Evolutionary conservation across 345 rosid species (phyloP).

Genomic region (Syzygium aqueum): DNA sequence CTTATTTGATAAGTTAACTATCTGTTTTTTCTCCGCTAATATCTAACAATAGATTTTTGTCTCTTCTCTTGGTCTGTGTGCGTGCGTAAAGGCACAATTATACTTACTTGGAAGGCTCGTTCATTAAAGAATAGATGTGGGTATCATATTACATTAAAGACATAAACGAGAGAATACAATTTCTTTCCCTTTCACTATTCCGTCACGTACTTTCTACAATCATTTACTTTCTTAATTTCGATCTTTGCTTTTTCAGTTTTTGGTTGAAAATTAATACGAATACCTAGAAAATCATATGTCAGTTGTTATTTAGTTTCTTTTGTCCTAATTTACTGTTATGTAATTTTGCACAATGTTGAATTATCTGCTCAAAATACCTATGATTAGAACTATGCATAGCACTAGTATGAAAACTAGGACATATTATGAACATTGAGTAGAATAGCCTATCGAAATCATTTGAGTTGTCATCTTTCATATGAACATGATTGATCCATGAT

Average conservation of each 20-base stretch:
- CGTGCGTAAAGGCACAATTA: accelerated
- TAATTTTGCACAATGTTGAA: background rate
- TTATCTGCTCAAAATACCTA: background rate
- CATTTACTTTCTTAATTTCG: background rate
- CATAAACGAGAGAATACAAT: too few relatives aligned
- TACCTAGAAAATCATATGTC: too few relatives aligned
- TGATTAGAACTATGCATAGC: background rate
- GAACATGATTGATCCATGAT: background rate
- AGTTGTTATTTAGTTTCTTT: too few relatives aligned
- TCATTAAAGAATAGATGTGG: background rate
- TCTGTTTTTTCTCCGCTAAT: too few relatives aligned
- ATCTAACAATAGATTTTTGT: background rate
- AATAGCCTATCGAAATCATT: background rate
- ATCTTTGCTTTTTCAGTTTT: too few relatives aligned
- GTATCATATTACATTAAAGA: too few relatives aligned
- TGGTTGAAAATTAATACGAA: too few relatives aligned
- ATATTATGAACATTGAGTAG: background rate
- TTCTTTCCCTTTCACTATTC: background rate
- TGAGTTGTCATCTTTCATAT: background rate
- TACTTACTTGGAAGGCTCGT: background rate
- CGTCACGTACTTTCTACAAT: background rate
- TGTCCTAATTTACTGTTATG: background rate
- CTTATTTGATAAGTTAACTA: background rate
- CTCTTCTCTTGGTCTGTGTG: background rate
- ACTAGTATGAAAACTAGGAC: background rate